These are phyloP conservation scores for Haemoproteus tartakovskyi DNA, from an alignment of 169 alveolate species.

Conservation along the genomic window DNA sequence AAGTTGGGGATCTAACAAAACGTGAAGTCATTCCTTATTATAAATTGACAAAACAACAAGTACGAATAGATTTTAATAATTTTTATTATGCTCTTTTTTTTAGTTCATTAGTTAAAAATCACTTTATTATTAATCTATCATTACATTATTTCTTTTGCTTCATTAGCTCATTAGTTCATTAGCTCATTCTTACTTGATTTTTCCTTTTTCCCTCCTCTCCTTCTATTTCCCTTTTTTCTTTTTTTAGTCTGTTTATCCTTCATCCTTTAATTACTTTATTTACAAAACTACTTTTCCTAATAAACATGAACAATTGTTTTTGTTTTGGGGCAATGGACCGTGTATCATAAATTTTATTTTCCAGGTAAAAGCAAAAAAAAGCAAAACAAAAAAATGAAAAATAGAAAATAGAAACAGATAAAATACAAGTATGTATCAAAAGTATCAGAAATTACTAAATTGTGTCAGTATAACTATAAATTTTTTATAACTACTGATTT, in stretches of 20 bases:
- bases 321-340: slow-evolving; percentile 84
- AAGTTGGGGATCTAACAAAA: slow-evolving; percentile 41
- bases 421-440: too few species aligned
- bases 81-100: too few species aligned
- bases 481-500: too few species aligned
- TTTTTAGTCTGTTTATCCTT: slow-evolving; percentile 59
- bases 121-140: too few species aligned
- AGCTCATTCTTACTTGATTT: too few species aligned
- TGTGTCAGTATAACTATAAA: too few species aligned
- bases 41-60: slow-evolving; percentile 72
- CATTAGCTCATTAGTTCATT: too few species aligned
- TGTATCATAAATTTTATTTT: slow-evolving; percentile 52
- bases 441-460: too few species aligned
- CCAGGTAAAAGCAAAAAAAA: slow-evolving; percentile 52
- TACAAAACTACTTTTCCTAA: slow-evolving; percentile 77
- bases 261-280: slow-evolving; percentile 37
- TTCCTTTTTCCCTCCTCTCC: too few species aligned
- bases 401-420: too few species aligned
- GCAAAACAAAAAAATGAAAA: too few species aligned
- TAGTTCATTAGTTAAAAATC: too few species aligned
- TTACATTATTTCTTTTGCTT: slow-evolving; percentile 1
- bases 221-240: background rate
- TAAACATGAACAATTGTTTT: slow-evolving; percentile 81
- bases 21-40: slow-evolving; percentile 69
- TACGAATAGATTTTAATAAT: background rate